Evolutionary conservation across 2,329 filamentous ascomycete genomes (phyloP).

Genomic region (Exophiala calicioides): DNA sequence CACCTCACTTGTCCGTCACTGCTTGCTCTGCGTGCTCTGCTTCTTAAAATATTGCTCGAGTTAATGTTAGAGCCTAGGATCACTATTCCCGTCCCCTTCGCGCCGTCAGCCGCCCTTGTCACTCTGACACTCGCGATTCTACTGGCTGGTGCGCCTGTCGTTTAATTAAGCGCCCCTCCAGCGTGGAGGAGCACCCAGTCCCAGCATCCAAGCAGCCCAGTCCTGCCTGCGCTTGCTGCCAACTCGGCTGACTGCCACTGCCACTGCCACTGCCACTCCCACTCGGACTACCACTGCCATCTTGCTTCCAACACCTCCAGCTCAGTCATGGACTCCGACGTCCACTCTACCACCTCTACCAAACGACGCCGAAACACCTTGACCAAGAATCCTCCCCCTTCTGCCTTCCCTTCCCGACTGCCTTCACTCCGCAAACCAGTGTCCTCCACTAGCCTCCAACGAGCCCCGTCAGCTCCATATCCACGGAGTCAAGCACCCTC

Average conservation of each 20-base stretch:
- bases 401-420: conserved; percentile 36
- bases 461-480: conserved; percentile 50
- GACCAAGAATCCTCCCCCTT: conserved; percentile 46
- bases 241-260: not conserved
- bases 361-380: conserved; percentile 29
- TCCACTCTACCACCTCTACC: conserved; percentile 17
- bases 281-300: not conserved
- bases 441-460: conserved; percentile 46
- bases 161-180: conserved; percentile 1
- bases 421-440: conserved; percentile 45
- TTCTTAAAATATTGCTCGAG: not conserved
- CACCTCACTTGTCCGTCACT: not conserved
- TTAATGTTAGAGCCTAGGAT: not conserved
- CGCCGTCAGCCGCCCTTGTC: not conserved
- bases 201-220: too few relatives aligned
- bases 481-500: conserved; percentile 40
- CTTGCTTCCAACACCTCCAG: conserved; percentile 15
- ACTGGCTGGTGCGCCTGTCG: conserved; percentile 7
- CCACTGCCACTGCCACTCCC: conserved; percentile 1
- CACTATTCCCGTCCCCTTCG: conserved; percentile 8
- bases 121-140: not conserved
- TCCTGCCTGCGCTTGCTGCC: not conserved
- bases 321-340: conserved; percentile 23
- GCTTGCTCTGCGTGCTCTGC: too few relatives aligned
- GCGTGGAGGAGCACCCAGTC: too few relatives aligned